Evolutionary conservation across 2,329 filamentous ascomycete genomes (phyloP).

Genomic region (Allantophomopsis cytisporea): DNA sequence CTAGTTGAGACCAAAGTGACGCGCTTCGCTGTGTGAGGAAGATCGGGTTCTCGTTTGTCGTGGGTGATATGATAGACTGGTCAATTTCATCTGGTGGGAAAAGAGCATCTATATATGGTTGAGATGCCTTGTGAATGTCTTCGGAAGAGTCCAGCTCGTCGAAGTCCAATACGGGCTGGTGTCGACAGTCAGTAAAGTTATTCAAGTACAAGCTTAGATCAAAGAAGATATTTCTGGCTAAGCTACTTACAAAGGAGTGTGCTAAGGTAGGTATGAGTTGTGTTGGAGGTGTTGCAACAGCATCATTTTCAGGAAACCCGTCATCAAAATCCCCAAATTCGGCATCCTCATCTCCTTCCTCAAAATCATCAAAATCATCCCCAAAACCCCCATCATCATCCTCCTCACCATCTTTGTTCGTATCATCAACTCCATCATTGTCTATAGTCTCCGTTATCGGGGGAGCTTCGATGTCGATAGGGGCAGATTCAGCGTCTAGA

Average conservation of each 20-base stretch:
- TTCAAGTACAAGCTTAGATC: slow-evolving; percentile 12
- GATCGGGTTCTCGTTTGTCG: slow-evolving; percentile 34
- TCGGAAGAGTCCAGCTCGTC: slow-evolving; percentile 42
- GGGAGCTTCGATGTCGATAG: no score
- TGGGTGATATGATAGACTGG: slow-evolving; percentile 32
- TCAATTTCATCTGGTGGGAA: slow-evolving; percentile 46
- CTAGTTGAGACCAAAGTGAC: slow-evolving; percentile 91
- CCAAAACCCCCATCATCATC: slow-evolving; percentile 40
- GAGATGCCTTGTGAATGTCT: slow-evolving; percentile 44
- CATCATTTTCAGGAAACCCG: slow-evolving; percentile 43
- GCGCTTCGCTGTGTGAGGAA: slow-evolving; percentile 79
- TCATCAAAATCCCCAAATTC: slow-evolving; percentile 45
- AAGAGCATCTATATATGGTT: slow-evolving; percentile 53
- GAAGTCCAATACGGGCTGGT: slow-evolving; percentile 54
- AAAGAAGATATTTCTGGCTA: slow-evolving; percentile 9
- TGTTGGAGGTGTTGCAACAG: slow-evolving; percentile 19
- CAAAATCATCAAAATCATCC: slow-evolving; percentile 59
- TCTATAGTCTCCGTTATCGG: slow-evolving; percentile 1
- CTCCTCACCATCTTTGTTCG: slow-evolving; percentile 42
- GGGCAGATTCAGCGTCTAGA: slow-evolving; percentile 3
- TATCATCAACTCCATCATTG: slow-evolving; percentile 23
- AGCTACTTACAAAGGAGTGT: slow-evolving; percentile 28
- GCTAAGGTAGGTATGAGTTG: slow-evolving; percentile 1
- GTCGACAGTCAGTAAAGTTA: slow-evolving; percentile 11
- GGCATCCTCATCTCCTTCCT: slow-evolving; percentile 35